These are phyloP conservation scores for Crithidia thermophila DNA, from an alignment of 208 protist species.

Conservation along the genomic window DNA sequence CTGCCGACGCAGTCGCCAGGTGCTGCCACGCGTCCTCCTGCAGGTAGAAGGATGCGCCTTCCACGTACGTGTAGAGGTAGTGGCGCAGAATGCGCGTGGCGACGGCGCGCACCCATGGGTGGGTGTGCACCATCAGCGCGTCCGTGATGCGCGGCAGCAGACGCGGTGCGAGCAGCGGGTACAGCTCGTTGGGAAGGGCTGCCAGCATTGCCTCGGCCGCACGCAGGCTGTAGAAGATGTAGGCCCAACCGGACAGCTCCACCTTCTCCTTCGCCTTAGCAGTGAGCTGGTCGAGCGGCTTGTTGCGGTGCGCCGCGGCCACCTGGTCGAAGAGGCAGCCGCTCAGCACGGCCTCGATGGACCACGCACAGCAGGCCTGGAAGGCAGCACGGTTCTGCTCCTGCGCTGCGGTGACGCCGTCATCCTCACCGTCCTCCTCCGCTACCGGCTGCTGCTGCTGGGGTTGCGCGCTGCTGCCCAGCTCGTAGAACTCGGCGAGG, in stretches of 20 bases:
- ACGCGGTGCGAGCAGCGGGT: constrained; percentile 37
- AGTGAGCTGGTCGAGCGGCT: constrained; percentile 30
- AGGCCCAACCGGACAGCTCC: constrained; percentile 72
- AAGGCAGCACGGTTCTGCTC: constrained; percentile 45
- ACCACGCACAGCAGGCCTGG: constrained; percentile 65
- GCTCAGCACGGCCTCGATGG: constrained; percentile 51
- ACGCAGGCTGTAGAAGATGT: constrained; percentile 84
- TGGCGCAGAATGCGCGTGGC: constrained; percentile 71
- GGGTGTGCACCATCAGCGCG: constrained; percentile 67
- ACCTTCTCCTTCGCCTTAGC: constrained; percentile 54
- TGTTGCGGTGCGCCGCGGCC: constrained; percentile 29
- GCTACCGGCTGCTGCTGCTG: constrained; percentile 2
- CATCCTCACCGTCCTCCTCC: constrained; percentile 17
- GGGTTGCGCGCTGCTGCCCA: too few relatives aligned
- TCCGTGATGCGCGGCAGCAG: constrained; percentile 50
- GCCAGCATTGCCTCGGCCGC: constrained; percentile 63
- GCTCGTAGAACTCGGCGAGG: constrained; percentile 32
- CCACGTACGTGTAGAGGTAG: constrained; percentile 81
- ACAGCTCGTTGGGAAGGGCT: constrained; percentile 55
- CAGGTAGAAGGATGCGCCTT: constrained; percentile 59
- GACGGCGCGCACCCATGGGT: constrained; percentile 83
- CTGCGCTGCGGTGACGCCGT: constrained; percentile 7
- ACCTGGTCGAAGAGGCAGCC: constrained; percentile 74
- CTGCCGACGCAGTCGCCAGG: not conserved
- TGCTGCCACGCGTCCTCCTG: constrained; percentile 37